These are phyloP conservation scores for Coemansia umbellata DNA, from an alignment of 192 early-diverging fungal genomes.

Conservation along the genomic window DNA sequence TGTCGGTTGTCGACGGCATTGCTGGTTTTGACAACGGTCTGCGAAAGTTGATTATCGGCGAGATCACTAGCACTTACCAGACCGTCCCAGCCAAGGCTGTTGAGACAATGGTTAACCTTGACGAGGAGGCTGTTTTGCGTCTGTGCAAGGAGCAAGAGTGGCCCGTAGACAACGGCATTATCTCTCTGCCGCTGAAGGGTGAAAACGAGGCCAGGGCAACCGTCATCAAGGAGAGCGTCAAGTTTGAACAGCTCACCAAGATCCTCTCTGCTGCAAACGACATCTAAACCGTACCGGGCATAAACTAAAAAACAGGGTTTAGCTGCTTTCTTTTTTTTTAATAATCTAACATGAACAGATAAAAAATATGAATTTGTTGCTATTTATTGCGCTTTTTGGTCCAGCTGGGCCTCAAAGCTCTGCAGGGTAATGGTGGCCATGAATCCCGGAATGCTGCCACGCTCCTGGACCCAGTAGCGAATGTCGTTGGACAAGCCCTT, in stretches of 20 bases:
- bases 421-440: slow-evolving; percentile 70
- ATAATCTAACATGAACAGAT: no score
- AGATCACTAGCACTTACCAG: slow-evolving; percentile 78
- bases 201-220: slow-evolving; percentile 83
- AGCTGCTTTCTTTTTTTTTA: not conserved
- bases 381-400: not conserved
- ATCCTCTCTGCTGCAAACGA: slow-evolving; percentile 46
- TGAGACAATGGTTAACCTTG: slow-evolving; percentile 63
- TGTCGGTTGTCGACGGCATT: slow-evolving; percentile 59
- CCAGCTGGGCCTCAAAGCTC: slow-evolving; percentile 50
- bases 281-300: slow-evolving; percentile 11
- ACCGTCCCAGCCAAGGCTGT: slow-evolving; percentile 63
- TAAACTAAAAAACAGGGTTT: no score
- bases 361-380: no score
- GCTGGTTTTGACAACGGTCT: slow-evolving; percentile 70
- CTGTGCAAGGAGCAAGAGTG: slow-evolving; percentile 62
- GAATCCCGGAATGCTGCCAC: slow-evolving; percentile 77
- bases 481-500: slow-evolving; percentile 56
- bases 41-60: slow-evolving; percentile 68
- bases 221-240: slow-evolving; percentile 83
- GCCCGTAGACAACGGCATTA: slow-evolving; percentile 58
- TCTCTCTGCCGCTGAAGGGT: slow-evolving; percentile 72
- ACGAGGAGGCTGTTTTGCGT: slow-evolving; percentile 58
- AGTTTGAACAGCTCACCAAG: slow-evolving; percentile 66
- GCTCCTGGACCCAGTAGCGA: slow-evolving; percentile 64